Base-by-base conservation (phyloP, 2,329 filamentous ascomycete species). In the Fusarium keratoplasticum region DNA sequence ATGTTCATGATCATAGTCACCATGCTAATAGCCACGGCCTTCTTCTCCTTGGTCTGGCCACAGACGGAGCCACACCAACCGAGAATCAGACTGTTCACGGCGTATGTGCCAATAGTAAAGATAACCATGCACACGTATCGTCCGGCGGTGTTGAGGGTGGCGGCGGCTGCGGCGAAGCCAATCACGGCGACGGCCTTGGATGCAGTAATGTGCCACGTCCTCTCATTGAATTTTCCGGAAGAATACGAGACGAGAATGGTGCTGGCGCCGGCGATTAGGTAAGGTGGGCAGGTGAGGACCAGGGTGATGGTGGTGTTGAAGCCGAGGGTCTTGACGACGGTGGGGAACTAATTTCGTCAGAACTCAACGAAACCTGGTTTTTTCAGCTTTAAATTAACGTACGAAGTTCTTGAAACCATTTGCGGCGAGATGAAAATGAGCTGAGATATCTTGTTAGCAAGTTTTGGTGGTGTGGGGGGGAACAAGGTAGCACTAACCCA, bases 381-480 rank as follows among this genome's bases (percentile, higher is more conserved):
- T 31, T 18, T 16, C 8, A 2, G 18, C 29, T 22, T 10, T 1
- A 4, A 25, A 25, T 14, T 29, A 8, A 59, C 70, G 38, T 52
- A 76, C 69, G 58, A 80, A 79, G 66, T 80, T 80, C 72, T 87
- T 84, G 76, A 86, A 86, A 2, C 84, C 83, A 50, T 86, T 86
- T 20, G 86, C 86, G 4, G 85, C 85, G 50, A 88, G 75, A 69
- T 88, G 86, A 67, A 87, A 83, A 75, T 88, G 87, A 67, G 87
- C 67, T 44, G 44, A 18, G 9, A 40, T n/a, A n/a, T 29, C 3
- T 3, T 33, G 61, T 64, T 29, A 64, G 50, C 9, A 14, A 22
- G 3, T 29, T 27, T 10, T 27, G n/a, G 16, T 16, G 20, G 18
- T n/a, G n/a, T 20, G 20, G 18, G 16, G 16, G 33, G 40, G 11